Evolutionary conservation across 768 basidiomycete species (phyloP), one percentile per base, ranked within the genome.

Genomic region (Krasilnikovozyma curviuscula): DNA sequence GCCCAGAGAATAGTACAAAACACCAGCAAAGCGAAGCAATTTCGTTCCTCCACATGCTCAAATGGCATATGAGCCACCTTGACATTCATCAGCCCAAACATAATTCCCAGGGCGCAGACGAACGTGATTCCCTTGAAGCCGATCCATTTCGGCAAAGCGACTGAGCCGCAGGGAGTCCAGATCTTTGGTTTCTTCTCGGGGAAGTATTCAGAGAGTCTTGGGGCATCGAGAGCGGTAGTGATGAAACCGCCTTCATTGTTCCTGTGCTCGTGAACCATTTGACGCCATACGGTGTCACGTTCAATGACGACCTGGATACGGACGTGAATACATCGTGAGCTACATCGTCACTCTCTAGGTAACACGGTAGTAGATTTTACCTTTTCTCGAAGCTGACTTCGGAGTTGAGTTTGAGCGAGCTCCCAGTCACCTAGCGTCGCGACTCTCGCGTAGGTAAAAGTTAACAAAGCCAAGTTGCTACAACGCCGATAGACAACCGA

Each of bases 1-100:
- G 91, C 91, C 93, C 93, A 97, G 46, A 97, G 67, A 19, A 95
- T 71, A 6, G 89, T 93, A 55, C 83, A 83, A 56, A 97, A 83
- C 2, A 78, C 68, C 40, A 98, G 68, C 54, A 97, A 75, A 0
- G 86, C 89, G 54, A 93, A 76, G 58, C 89, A 95, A 43, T 79
- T 78, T 59, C 83, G 89, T 34, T 85, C 83, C 62, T 81, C 78
- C 23, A 62, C 65, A 18, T 72, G 70, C 13, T 77, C 71, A 34
- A 88, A 67, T 2, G 74, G 67, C 25, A 35, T 39, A 21, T 46
- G 46, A 25, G 45, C 28, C 14, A 40, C 46, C 12, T 70, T 63
- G 2, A 73, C 67, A 54, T 76, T 77, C 55, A 89, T 63, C 48
- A 93, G 65, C 2, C 67, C 49, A 29, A 72, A 56, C 56, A 93